These are phyloP conservation scores for Pseudogymnoascus pannorum DNA, from an alignment of 2,329 filamentous ascomycete species.

Conservation along the genomic window DNA sequence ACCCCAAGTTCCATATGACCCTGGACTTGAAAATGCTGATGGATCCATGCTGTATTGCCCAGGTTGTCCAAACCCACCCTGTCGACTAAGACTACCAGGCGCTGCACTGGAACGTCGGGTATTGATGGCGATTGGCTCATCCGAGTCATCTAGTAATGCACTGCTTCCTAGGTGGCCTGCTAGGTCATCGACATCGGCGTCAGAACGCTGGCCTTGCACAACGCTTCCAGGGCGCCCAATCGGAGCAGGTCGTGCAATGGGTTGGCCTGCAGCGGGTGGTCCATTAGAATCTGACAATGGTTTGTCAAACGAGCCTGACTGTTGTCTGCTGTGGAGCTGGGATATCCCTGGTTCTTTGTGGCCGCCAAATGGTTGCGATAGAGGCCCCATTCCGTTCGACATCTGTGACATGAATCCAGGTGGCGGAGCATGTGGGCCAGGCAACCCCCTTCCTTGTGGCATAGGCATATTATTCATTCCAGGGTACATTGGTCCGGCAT, in stretches of 20 bases:
- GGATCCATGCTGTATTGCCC: conserved; percentile 26
- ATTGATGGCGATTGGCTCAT: conserved; percentile 41
- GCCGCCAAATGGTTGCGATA: conserved; percentile 30
- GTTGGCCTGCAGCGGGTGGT: conserved; percentile 48
- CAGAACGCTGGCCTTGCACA: conserved; percentile 43
- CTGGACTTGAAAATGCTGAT: conserved; percentile 24
- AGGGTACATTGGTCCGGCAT: conserved; percentile 47
- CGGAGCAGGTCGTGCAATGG: conserved; percentile 74
- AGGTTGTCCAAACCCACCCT: conserved; percentile 22
- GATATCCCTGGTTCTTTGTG: conserved; percentile 35
- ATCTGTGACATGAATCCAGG: conserved; percentile 38
- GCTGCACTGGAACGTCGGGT: conserved; percentile 27
- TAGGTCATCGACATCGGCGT: conserved; percentile 60
- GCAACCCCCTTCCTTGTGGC: conserved; percentile 39
- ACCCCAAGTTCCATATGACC: conserved; percentile 28
- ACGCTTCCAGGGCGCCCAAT: conserved; percentile 82
- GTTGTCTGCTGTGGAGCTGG: conserved; percentile 65
- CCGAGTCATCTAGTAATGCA: conserved; percentile 72
- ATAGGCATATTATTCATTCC: conserved; percentile 54
- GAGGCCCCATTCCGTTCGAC: conserved; percentile 34
- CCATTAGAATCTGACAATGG: conserved; percentile 31
- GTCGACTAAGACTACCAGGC: conserved; percentile 21
- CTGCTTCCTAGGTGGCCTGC: conserved; percentile 83
- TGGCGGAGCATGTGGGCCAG: conserved; percentile 40
- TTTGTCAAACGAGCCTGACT: conserved; percentile 62